Evolutionary conservation across 257 asterid genomes (phyloP), one percentile per base, ranked within the genome.

Genomic region (Fraxinus quadrangulata): DNA sequence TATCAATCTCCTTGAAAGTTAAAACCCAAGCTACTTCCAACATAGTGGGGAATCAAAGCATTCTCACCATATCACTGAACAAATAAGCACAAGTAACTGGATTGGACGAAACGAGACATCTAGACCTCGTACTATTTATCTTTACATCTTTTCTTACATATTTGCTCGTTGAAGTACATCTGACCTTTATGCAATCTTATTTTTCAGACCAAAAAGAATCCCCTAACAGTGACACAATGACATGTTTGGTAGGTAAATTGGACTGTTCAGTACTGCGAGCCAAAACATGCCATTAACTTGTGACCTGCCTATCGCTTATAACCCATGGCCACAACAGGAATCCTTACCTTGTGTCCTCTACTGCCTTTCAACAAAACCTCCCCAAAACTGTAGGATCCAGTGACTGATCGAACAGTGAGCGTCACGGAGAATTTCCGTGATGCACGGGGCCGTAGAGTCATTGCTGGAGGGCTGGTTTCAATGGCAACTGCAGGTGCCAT

Each of bases 361-460:
- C 88, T 88, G 10, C 87, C 88, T 81, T 88, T 88, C 85, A 88
- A 72, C 47, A 82, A 51, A 72, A 88, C 87, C 84, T 85, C 87
- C 56, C 89, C 89, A 21, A 82, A 86, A 72, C 89, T 82, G 54
- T 84, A 85, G 45, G 87, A 68, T 68, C 86, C 85, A 0, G 83
- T 84, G 21, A 82, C 83, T 12, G 89, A 80, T 68, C 89, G 82
- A 63, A 81, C 86, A 1, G 88, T 85, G 61, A 82, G 85, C 17
- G 89, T 86, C 67, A 84, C 84, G 0, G 88, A 75, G 66, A 82
- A 85, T 69, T 86, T 56, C 30, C 87, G 83, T 8, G 97, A 88
- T 13, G 85, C 86, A 37, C 97, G 96, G 0, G 93, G 88, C 51
- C 89, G 83, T 23, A 96, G 81, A 21, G 99, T 93, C 95, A 96